These are phyloP conservation scores for Alternaria infectoria DNA, from an alignment of 2,329 filamentous ascomycete species.

Conservation along the genomic window DNA sequence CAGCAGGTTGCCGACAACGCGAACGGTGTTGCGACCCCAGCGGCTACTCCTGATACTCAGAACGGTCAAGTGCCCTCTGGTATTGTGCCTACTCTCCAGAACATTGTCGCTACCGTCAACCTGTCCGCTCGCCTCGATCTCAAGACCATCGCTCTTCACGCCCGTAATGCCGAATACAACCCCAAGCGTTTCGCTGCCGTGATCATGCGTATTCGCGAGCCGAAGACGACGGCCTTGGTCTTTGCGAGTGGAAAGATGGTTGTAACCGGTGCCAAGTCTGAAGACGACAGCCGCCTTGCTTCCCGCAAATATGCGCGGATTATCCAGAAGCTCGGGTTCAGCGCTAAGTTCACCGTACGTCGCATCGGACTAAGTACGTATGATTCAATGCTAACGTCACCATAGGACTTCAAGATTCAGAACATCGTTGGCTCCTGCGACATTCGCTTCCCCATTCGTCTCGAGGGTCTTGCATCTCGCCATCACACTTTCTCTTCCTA, in stretches of 20 bases:
- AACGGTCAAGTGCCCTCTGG: slow-evolving; percentile 64
- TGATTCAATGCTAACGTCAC: slow-evolving; percentile 21
- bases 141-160: slow-evolving; percentile 98
- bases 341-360: slow-evolving; percentile 85
- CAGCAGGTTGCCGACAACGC: slow-evolving; percentile 56
- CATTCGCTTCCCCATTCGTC: slow-evolving; percentile 98
- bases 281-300: slow-evolving; percentile 96
- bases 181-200: slow-evolving; percentile 99
- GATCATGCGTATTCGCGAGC: slow-evolving; percentile 99
- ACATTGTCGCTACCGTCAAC: slow-evolving; percentile 99
- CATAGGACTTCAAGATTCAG: slow-evolving; percentile 86
- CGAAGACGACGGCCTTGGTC: slow-evolving; percentile 97
- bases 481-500: slow-evolving; percentile 97
- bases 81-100: slow-evolving; percentile 68
- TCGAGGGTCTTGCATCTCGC: slow-evolving; percentile 92
- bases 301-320: slow-evolving; percentile 98
- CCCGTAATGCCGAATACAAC: slow-evolving; percentile 98
- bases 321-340: slow-evolving; percentile 99
- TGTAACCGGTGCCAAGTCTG: slow-evolving; percentile 95
- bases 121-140: slow-evolving; percentile 98
- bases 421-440: slow-evolving; percentile 99
- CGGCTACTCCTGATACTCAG: slow-evolving; percentile 81
- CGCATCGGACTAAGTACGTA: slow-evolving; percentile 18
- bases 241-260: slow-evolving; percentile 99
- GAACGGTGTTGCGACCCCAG: slow-evolving; percentile 84